Conservation (phyloP, 768 basidiomycete species). For the Gautieria morchelliformis region DNA sequence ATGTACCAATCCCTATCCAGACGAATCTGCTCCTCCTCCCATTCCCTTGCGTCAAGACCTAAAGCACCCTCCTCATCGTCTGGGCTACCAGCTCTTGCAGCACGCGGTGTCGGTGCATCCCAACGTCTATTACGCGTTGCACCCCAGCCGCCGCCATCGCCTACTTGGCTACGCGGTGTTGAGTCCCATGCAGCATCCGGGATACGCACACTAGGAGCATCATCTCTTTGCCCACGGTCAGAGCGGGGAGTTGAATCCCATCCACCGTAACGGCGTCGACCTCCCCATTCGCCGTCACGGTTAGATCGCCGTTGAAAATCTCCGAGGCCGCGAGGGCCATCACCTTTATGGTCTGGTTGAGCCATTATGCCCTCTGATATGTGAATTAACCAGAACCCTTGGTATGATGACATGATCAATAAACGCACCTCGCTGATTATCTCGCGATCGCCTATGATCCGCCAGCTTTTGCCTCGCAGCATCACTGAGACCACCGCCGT, state of each 20-base stretch:
- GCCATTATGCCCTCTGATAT: conserved; percentile 62
- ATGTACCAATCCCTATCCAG: conserved; percentile 97
- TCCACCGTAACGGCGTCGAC: conserved; percentile 30
- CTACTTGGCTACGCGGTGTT: conserved; percentile 57
- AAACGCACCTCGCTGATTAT: conserved; percentile 54
- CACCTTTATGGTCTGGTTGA: conserved; percentile 40
- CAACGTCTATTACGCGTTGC: conserved; percentile 43
- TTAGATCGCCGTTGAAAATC: conserved; percentile 94
- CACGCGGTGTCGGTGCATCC: conserved; percentile 81
- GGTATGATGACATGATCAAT: background rate
- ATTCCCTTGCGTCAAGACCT: conserved; percentile 73
- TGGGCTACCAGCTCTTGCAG: conserved; percentile 54
- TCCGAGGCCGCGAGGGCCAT: conserved; percentile 70
- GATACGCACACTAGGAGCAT: conserved; percentile 78
- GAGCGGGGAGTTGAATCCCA: conserved; percentile 61
- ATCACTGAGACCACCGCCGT: conserved; percentile 82
- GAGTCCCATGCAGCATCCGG: conserved; percentile 94
- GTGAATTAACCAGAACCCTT: no score
- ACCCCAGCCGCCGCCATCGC: conserved; percentile 54
- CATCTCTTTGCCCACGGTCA: conserved; percentile 39
- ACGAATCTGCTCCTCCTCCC: conserved; percentile 93
- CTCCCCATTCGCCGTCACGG: conserved; percentile 49
- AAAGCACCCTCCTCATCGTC: conserved; percentile 56
- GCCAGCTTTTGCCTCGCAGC: conserved; percentile 61
- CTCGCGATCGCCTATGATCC: conserved; percentile 61